phyloP scores from a whole-genome alignment of 2,329 filamentous ascomycete genomes.

The Erysiphe pulchra region DNA sequence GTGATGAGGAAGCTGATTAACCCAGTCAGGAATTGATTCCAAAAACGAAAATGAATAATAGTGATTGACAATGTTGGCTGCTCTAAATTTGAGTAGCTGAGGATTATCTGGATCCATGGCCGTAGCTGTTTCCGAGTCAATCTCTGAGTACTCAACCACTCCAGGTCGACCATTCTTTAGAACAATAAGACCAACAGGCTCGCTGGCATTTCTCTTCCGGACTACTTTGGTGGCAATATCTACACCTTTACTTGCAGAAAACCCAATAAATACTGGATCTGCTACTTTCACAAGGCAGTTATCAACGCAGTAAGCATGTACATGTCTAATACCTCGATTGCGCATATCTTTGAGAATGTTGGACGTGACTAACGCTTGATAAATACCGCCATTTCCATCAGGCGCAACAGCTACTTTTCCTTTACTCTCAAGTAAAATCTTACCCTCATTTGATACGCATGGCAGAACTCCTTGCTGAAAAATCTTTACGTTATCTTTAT shows the following conservation, averaged over 20 bases:
- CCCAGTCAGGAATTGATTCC: constrained; percentile 70
- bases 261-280: constrained; percentile 86
- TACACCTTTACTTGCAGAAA: constrained; percentile 64
- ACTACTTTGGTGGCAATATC: constrained; percentile 99
- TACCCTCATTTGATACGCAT: constrained; percentile 91
- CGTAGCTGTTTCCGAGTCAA: constrained; percentile 68
- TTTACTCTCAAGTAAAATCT: constrained; percentile 84
- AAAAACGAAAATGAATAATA: constrained; percentile 95
- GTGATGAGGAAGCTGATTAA: constrained; percentile 72
- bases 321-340: constrained; percentile 71
- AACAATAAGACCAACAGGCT: constrained; percentile 84
- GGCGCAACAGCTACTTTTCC: constrained; percentile 79
- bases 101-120: constrained; percentile 62
- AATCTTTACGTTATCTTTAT: constrained; percentile 63
- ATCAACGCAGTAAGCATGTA: constrained; percentile 95
- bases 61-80: constrained; percentile 98
- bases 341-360: constrained; percentile 71
- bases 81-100: constrained; percentile 76
- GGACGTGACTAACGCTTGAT: constrained; percentile 63
- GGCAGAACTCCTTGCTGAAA: constrained; percentile 95
- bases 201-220: constrained; percentile 85
- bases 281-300: constrained; percentile 99
- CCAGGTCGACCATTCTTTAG: constrained; percentile 90
- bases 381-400: constrained; percentile 91
- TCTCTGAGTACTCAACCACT: constrained; percentile 97